These are phyloP conservation scores for Starmerella davenportii DNA, from an alignment of 805 yeast species.

Conservation along the genomic window DNA sequence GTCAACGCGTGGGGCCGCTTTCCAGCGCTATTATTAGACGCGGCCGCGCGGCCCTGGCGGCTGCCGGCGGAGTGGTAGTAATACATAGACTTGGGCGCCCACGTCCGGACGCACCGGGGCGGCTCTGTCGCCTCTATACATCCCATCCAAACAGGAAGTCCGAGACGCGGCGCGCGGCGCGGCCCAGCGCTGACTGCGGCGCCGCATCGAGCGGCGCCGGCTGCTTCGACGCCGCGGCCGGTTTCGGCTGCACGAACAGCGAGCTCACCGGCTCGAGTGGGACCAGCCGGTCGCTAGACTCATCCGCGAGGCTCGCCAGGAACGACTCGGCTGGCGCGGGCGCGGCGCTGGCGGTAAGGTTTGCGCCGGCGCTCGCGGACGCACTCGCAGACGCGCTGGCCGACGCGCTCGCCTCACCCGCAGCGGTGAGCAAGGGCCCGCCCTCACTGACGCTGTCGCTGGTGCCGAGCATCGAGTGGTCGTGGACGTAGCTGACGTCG, in stretches of 20 bases:
- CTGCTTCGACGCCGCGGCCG: neutral
- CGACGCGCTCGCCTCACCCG: neutral
- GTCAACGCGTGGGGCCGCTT: no score
- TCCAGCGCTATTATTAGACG: no score
- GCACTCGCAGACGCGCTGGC: neutral
- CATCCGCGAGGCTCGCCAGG: neutral
- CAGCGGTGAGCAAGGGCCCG: neutral
- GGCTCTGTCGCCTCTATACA: no score
- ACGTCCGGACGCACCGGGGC: no score
- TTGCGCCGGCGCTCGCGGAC: neutral
- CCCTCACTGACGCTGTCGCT: neutral
- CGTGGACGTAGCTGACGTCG: constrained; percentile 12
- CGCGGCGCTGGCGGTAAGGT: neutral
- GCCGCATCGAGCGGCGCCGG: neutral
- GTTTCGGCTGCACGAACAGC: constrained; percentile 2
- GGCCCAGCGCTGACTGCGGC: constrained; percentile 2
- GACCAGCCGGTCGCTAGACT: constrained; percentile 2
- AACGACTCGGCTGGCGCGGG: neutral
- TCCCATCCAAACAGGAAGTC: constrained; percentile 43
- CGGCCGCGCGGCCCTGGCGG: no score
- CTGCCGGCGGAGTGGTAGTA: no score
- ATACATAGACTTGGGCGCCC: no score
- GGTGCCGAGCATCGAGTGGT: constrained; percentile 7
- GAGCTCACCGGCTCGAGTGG: constrained; percentile 3
- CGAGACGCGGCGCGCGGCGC: constrained; percentile 24